Evolutionary conservation across 306 rosid genomes (phyloP).

Genomic region (Mimosa pudica): DNA sequence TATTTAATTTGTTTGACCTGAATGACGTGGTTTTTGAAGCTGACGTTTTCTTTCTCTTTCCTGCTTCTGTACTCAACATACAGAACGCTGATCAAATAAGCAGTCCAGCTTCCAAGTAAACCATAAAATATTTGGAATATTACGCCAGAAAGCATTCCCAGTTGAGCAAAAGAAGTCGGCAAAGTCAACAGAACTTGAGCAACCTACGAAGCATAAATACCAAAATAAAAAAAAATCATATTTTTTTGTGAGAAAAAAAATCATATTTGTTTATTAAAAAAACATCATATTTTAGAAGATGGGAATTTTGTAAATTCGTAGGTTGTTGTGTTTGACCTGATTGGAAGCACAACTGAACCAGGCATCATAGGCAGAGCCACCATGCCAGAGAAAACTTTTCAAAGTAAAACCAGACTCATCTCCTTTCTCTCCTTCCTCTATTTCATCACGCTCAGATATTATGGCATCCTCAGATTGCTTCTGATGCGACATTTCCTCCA

Average conservation of each 20-base stretch:
- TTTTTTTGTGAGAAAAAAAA: too few relatives aligned
- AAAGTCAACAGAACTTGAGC: slow-evolving; percentile 92
- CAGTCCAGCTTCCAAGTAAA: slow-evolving; percentile 95
- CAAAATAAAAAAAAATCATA: background rate
- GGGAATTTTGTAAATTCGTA: background rate
- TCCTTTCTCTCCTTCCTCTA: slow-evolving; percentile 58
- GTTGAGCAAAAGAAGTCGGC: slow-evolving; percentile 88
- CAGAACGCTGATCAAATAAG: slow-evolving; percentile 86
- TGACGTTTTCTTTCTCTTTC: slow-evolving; percentile 86
- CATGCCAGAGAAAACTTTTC: slow-evolving; percentile 79
- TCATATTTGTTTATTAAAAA: too few relatives aligned
- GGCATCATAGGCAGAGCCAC: slow-evolving; percentile 94
- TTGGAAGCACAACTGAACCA: slow-evolving; percentile 98
- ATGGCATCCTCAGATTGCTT: slow-evolving; percentile 76
- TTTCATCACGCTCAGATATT: slow-evolving; percentile 58
- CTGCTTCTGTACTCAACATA: slow-evolving; percentile 84
- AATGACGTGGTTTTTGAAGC: slow-evolving; percentile 95
- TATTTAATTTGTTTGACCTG: slow-evolving; percentile 55
- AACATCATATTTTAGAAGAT: background rate
- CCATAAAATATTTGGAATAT: slow-evolving; percentile 84
- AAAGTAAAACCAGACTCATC: slow-evolving; percentile 43
- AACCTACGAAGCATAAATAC: slow-evolving; percentile 52
- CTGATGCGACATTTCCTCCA: slow-evolving; percentile 56
- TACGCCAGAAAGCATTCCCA: slow-evolving; percentile 86
- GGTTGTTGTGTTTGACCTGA: slow-evolving; percentile 52